These are phyloP conservation scores for Phylloporus arenicola DNA, from an alignment of 768 basidiomycete species.

Conservation along the genomic window DNA sequence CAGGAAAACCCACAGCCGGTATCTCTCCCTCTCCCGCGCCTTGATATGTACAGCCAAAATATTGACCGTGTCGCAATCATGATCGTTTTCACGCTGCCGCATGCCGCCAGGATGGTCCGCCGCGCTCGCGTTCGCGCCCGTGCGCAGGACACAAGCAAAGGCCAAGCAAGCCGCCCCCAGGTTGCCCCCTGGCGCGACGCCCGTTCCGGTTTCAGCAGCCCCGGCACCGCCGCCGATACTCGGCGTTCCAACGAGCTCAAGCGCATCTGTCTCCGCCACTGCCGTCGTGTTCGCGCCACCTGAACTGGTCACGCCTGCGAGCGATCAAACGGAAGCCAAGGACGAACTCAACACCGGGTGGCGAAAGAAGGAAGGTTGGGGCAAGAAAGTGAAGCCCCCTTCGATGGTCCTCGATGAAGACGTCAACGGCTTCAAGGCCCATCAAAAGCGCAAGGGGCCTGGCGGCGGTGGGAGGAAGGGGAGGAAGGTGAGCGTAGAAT, in stretches of 20 bases:
- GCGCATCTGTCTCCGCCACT: slow-evolving; percentile 41
- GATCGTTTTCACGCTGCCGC: slow-evolving; percentile 21
- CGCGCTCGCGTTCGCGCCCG: slow-evolving; percentile 82
- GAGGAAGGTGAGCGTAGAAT: slow-evolving; percentile 49
- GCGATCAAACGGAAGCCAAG: slow-evolving; percentile 25
- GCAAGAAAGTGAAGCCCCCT: slow-evolving; percentile 85
- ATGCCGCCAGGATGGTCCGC: slow-evolving; percentile 71
- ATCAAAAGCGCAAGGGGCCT: slow-evolving; percentile 45
- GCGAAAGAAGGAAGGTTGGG: slow-evolving; percentile 61
- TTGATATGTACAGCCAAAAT: slow-evolving; percentile 30
- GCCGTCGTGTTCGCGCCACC: slow-evolving; percentile 73
- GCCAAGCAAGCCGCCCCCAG: slow-evolving; percentile 42
- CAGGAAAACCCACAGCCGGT: slow-evolving; percentile 52
- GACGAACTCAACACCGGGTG: slow-evolving; percentile 30
- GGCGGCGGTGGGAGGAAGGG: slow-evolving; percentile 47
- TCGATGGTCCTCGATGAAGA: slow-evolving; percentile 89
- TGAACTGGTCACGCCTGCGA: slow-evolving; percentile 36
- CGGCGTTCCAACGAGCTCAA: slow-evolving; percentile 25
- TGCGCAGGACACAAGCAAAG: slow-evolving; percentile 60
- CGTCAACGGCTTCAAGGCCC: slow-evolving; percentile 72
- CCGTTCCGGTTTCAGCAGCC: slow-evolving; percentile 40
- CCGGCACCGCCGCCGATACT: slow-evolving; percentile 28
- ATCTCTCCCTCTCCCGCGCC: slow-evolving; percentile 44
- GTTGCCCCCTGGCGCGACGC: slow-evolving; percentile 48
- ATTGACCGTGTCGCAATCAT: slow-evolving; percentile 35